Evolutionary conservation across 208 protist species (phyloP), one percentile per base, ranked within the genome.

Genomic region (Borovskyia barvae): DNA sequence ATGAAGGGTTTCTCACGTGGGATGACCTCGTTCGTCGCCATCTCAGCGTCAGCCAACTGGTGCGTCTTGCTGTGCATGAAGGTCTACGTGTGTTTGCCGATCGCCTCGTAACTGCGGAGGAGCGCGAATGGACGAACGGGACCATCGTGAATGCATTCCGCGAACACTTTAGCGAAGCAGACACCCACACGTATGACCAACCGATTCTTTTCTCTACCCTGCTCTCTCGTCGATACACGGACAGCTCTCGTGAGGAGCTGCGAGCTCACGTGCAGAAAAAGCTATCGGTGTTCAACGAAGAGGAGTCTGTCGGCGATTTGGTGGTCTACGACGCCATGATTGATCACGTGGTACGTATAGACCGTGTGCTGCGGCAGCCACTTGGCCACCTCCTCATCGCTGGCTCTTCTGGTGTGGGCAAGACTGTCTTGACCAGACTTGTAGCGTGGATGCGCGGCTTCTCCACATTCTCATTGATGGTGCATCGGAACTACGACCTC

Each of bases 241-340:
- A 92, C 40, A 93, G 96, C 28, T 77, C 95, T 1, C 72, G 82
- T 15, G 89, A 96, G 19, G 82, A 80, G 5, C 78, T 99, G 28
- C 81, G 97, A 11, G 67, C 73, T 4, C 87, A 97, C 60, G 71
- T 99, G 51, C 85, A 96, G 53, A 81, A 89, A 39, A 65, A 87
- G 45, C 67, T 99, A 20, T 80, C 82, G 29, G 75, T 80, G 3
- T 99, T 99, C 72, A 90, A 93, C 54, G 98, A 99, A 59, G 99
- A 99, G 72, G 98, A 99, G 79, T 51, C 50, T 8, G 40, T 66
- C 11, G 92, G 97, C 0, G 69, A 85, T 58, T 79, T 99, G 6
- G 98, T 99, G 19, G 77, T 99, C 5, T 99, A 99, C 67, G 94
- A 99, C 63, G 91, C 93, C 50, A 96, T 99, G 66, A 77, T 99